Evolutionary conservation across 2,329 filamentous ascomycete genomes (phyloP).

Genomic region (Trichoderma breve): DNA sequence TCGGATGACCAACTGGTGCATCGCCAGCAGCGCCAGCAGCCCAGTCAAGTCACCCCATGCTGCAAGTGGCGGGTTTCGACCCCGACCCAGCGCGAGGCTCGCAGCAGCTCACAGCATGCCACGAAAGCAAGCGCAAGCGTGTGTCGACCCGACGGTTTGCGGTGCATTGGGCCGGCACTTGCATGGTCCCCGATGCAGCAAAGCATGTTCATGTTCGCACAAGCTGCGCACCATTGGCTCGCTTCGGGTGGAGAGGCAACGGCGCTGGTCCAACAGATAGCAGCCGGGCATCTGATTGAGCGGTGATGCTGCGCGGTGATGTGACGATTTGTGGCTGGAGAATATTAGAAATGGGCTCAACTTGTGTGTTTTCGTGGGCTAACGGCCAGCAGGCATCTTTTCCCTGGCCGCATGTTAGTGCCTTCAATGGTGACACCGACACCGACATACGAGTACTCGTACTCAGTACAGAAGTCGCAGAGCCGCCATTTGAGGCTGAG

Average conservation of each 20-base stretch:
- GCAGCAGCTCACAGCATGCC: constrained; percentile 33
- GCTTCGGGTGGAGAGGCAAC: constrained; percentile 15
- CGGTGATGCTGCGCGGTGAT: neutral
- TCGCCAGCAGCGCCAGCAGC: constrained; percentile 3
- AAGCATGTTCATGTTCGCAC: constrained; percentile 16
- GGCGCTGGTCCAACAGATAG: constrained; percentile 11
- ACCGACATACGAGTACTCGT: too few relatives aligned
- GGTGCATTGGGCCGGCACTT: constrained; percentile 22
- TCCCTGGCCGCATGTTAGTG: neutral
- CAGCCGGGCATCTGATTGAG: constrained; percentile 9
- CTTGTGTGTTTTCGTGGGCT: neutral
- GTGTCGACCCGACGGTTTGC: constrained; percentile 25
- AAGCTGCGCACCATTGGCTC: constrained; percentile 12
- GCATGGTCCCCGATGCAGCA: constrained; percentile 19
- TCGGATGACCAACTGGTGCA: constrained; percentile 21
- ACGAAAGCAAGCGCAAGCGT: constrained; percentile 40
- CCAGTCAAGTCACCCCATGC: constrained; percentile 10
- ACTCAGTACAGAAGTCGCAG: neutral
- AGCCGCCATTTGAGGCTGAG: constrained; percentile 16
- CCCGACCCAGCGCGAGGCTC: constrained; percentile 8
- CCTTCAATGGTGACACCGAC: too few relatives aligned
- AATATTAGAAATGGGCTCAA: neutral
- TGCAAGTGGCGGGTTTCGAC: constrained; percentile 1
- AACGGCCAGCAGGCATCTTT: neutral
- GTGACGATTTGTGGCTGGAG: constrained; percentile 6